Evolutionary conservation across 305 asterid genomes (phyloP), one percentile per base, ranked within the genome.

Genomic region (Plantago coronopus): DNA sequence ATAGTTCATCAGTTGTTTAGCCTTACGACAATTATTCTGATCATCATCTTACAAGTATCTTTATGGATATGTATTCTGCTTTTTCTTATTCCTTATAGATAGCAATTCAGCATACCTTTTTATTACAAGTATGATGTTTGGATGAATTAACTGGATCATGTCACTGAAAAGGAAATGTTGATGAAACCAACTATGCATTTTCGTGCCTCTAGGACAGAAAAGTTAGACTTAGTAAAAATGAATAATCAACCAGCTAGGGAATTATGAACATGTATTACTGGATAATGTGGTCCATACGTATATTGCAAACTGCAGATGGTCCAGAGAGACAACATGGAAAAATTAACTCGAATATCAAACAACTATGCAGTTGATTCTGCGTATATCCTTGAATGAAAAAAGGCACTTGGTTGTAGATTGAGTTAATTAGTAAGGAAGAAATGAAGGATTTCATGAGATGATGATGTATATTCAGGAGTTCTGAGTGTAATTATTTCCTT

Each of bases 1-100:
- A 45, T 75, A 67, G 62, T 67, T 57, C 21, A 14, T 23, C 2
- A 59, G 22, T 10, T 63, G 45, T 53, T 48, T 31, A 48, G 57
- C 4, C 18, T 22, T 46, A 70, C 48, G 29, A n/a, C 45, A 53
- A 1, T 51, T n/a, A 59, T 25, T 64, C 49, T 70, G 27, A 15
- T 34, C 29, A 37, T 2, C 34, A 21, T n/a, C n/a, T n/a, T 48
- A 29, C 47, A 48, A 13, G 37, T 47, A 16, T 38, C 27, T 5
- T 3, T 21, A 14, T 43, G 2, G 38, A n/a, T n/a, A 31, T 56
- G 5, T 44, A 15, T 57, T 57, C 48, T 4, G 19, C 25, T 17
- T 3, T 11, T 31, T 40, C 42, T 7, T 37, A 3, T 9, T 8
- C 13, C 40, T 10, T 10, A 16, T 53, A 53, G 10, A 14, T 51